A percentile compares a stretch with the other conserved stretches of the same genome.
phyloP scores from a whole-genome alignment of 306 rosid genomes.

The Prunus mira region DNA sequence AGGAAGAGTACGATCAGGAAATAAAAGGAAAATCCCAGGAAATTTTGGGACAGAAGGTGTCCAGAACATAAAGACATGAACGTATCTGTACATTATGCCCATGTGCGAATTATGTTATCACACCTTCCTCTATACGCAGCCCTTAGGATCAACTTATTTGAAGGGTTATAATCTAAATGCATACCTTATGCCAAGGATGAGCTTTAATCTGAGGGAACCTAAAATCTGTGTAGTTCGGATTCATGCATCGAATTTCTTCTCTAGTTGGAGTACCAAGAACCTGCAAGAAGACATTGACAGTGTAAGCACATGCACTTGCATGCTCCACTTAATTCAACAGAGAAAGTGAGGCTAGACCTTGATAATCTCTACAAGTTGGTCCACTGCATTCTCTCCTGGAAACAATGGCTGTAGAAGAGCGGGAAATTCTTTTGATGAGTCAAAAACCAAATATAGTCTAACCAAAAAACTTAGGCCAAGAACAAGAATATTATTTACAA shows the following conservation, averaged over 20 bases:
- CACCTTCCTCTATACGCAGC: not conserved
- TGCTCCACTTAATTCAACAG: slow-evolving; percentile 19
- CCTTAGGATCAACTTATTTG: not conserved
- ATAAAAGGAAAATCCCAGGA: not conserved
- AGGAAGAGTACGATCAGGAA: not conserved
- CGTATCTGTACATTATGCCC: not conserved
- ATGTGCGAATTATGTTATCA: not conserved
- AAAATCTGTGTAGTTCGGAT: slow-evolving; percentile 82
- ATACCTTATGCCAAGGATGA: slow-evolving; percentile 99
- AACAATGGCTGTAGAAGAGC: slow-evolving; percentile 72
- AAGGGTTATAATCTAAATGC: not conserved
- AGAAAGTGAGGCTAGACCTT: slow-evolving; percentile 54
- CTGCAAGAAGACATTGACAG: slow-evolving; percentile 41
- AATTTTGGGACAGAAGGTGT: not conserved
- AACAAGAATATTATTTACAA: slow-evolving; percentile 14
- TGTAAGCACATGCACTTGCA: slow-evolving; percentile 13
- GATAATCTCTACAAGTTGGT: slow-evolving; percentile 94
- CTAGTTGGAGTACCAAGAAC: slow-evolving; percentile 97
- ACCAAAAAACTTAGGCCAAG: not conserved
- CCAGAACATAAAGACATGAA: not conserved
- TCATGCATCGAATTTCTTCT: slow-evolving; percentile 98
- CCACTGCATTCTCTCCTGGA: slow-evolving; percentile 93
- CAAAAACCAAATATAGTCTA: slow-evolving; percentile 14
- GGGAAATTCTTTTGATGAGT: slow-evolving; percentile 26
- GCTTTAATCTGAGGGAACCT: slow-evolving; percentile 97